A percentile compares a stretch with the other conserved stretches of the same genome.
These are phyloP conservation scores for Leccinellum luteum DNA, from an alignment of 768 basidiomycete species.

Conservation along the genomic window DNA sequence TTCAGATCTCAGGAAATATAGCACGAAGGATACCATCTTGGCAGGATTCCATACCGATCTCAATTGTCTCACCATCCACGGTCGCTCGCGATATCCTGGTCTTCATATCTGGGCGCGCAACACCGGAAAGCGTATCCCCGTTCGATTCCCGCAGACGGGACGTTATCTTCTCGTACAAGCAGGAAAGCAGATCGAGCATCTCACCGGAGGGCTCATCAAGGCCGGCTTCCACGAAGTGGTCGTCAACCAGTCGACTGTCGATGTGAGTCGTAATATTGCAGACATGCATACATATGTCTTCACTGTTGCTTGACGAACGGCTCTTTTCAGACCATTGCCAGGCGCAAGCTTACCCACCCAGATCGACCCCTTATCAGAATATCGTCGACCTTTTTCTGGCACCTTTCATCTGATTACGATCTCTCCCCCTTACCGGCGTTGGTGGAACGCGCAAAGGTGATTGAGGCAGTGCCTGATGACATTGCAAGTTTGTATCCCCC, in stretches of 20 bases:
- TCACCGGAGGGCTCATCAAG: slow-evolving; percentile 80
- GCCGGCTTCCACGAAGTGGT: slow-evolving; percentile 96
- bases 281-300: background rate
- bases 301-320: background rate
- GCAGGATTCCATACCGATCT: slow-evolving; percentile 95
- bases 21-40: slow-evolving; percentile 75
- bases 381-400: slow-evolving; percentile 96
- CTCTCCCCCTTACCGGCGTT: slow-evolving; percentile 64
- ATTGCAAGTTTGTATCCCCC: slow-evolving; percentile 48
- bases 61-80: slow-evolving; percentile 91
- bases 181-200: slow-evolving; percentile 91
- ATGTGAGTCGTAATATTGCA: slow-evolving; percentile 40
- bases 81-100: slow-evolving; percentile 82
- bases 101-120: slow-evolving; percentile 95
- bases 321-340: slow-evolving; percentile 53
- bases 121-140: slow-evolving; percentile 84
- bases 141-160: slow-evolving; percentile 79
- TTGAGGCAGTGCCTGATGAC: slow-evolving; percentile 36
- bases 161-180: slow-evolving; percentile 89
- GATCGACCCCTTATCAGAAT: slow-evolving; percentile 91
- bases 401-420: slow-evolving; percentile 81
- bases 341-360: slow-evolving; percentile 55
- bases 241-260: slow-evolving; percentile 75
- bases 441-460: slow-evolving; percentile 43
- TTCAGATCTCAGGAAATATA: slow-evolving; percentile 81